A percentile compares a stretch with the other conserved stretches of the same genome.
Evolutionary conservation across 441 rosid genomes (phyloP).

Genomic region (Brassica hybrid): DNA sequence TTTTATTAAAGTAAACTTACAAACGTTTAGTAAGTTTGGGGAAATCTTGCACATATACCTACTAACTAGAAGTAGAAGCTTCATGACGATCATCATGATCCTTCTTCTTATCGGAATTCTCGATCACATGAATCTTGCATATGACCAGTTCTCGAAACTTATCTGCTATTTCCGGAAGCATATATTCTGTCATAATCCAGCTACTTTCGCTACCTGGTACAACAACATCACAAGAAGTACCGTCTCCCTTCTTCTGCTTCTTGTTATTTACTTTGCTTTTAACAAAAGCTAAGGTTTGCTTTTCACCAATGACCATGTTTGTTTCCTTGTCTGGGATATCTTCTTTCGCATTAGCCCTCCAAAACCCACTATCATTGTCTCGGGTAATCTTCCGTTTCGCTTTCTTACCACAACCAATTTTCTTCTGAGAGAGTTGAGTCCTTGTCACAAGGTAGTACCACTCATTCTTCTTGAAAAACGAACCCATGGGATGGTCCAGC

Average conservation of each 20-base stretch:
- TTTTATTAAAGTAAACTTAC: too few relatives aligned
- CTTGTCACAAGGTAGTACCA: conserved; percentile 14
- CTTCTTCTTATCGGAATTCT: too few relatives aligned
- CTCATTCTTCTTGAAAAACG: not conserved
- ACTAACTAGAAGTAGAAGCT: too few relatives aligned
- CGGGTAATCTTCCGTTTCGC: not conserved
- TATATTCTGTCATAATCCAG: too few relatives aligned
- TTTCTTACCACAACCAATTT: not conserved
- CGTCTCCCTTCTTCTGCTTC: not conserved
- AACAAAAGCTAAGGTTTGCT: not conserved
- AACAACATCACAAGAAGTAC: not conserved
- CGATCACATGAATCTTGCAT: too few relatives aligned
- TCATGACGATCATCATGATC: too few relatives aligned
- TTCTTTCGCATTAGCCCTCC: not conserved
- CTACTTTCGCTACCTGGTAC: not conserved
- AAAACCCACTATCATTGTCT: not conserved
- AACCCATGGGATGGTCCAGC: too few relatives aligned
- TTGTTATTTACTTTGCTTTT: too few relatives aligned
- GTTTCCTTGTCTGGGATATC: not conserved
- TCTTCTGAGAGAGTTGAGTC: not conserved
- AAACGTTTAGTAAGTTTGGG: too few relatives aligned
- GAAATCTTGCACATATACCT: too few relatives aligned
- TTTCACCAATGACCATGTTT: not conserved
- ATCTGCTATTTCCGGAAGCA: too few relatives aligned
- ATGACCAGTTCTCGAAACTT: too few relatives aligned